Evolutionary conservation across 257 asterid genomes (phyloP), one percentile per base, ranked within the genome.

Genomic region (Agastache rugosa): DNA sequence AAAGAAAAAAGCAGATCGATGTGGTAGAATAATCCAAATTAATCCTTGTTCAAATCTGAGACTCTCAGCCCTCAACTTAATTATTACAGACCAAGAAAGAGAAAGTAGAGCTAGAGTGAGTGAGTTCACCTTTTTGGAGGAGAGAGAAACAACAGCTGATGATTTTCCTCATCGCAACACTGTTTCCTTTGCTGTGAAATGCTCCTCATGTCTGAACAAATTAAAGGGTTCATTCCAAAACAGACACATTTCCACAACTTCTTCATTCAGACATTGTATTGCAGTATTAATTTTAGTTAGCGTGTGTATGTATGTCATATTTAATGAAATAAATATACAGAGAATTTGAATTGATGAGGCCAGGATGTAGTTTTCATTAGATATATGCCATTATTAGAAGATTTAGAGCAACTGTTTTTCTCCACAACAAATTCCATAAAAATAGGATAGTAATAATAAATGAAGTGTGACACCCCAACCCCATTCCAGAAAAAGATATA

Each of bases 71-170:
- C 5, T 59, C 58, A 31, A 39, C 6, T 39, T 39, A 45, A 78
- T 63, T 44, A 75, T 68, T 45, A 59, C 54, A n/a, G 1, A 50
- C 29, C 17, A 51, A 59, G 23, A 44, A 71, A 71, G 25, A 44
- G 59, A 23, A 14, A 14, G 15, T n/a, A n/a, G n/a, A n/a, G n/a
- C n/a, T n/a, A n/a, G n/a, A n/a, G n/a, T n/a, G n/a, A n/a, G n/a
- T n/a, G n/a, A n/a, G n/a, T 50, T 76, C 51, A 90, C 97, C 93
- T 92, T 86, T 88, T 90, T 1, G 84, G 37, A 34, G 83, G 87
- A 67, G 60, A 62, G 83, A 72, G 74, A 54, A 67, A 48, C 8
- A 66, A 2, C 8, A 42, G 73, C 29, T 69, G 12, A 0, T 45
- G 15, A 4, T 31, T 15, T 4, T 37, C 79, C 25, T 82, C 84